These are phyloP conservation scores for Xylariales sp. DNA, from an alignment of 2,329 filamentous ascomycete species.

Conservation along the genomic window DNA sequence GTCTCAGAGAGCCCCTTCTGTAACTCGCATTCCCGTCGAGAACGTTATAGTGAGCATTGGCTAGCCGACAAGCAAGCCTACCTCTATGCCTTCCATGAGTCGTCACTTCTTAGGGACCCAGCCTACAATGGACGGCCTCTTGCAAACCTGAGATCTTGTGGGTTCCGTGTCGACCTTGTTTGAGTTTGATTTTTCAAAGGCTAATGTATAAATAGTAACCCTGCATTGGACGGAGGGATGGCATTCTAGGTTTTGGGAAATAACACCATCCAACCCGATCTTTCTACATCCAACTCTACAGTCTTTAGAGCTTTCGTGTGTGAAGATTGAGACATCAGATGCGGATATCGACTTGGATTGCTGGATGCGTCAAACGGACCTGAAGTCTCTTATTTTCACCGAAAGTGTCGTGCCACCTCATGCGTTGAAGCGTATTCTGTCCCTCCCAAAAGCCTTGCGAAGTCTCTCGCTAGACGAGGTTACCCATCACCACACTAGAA, in stretches of 20 bases:
- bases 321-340: slow-evolving; percentile 1
- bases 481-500: background rate
- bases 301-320: background rate
- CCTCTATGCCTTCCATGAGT: background rate
- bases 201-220: background rate
- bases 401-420: background rate
- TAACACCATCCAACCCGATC: background rate
- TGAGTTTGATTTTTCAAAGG: background rate
- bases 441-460: background rate
- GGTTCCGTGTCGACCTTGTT: background rate
- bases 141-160: background rate
- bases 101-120: background rate
- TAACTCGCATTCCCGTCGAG: slow-evolving; percentile 1
- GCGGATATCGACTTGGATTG: background rate
- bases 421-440: slow-evolving; percentile 3
- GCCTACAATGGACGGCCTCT: background rate
- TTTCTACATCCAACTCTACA: slow-evolving; percentile 2
- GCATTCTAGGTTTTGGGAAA: slow-evolving; percentile 1
- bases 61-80: slow-evolving; percentile 4
- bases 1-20: slow-evolving; percentile 7
- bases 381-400: background rate
- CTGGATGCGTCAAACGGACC: background rate
- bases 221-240: slow-evolving; percentile 3
- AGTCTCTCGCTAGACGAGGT: background rate
- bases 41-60: background rate